Conservation (phyloP, 306 rosid genomes). For the Fragaria iinumae region DNA sequence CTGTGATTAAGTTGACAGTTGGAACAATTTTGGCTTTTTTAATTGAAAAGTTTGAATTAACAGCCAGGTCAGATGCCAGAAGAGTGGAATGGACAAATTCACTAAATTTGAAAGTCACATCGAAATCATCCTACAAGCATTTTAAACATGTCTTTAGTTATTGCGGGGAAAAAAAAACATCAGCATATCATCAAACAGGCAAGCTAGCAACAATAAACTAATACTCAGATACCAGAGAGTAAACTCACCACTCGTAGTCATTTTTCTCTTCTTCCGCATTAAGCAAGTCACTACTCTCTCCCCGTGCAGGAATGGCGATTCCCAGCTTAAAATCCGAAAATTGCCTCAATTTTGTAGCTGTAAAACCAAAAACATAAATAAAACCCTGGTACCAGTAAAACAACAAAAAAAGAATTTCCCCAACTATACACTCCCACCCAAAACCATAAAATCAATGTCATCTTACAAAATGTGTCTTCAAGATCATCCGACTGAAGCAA, state of each 20-base stretch:
- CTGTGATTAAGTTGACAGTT: background rate
- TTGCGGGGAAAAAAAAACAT: background rate
- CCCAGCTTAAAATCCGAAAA: conserved; percentile 67
- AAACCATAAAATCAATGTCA: conserved; percentile 19
- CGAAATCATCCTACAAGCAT: background rate
- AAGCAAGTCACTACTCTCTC: conserved; percentile 70
- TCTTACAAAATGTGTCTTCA: conserved; percentile 68
- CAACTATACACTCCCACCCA: conserved; percentile 6
- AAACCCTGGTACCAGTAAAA: conserved; percentile 18
- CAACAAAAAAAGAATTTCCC: background rate
- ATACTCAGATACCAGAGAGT: conserved; percentile 16
- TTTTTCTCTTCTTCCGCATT: conserved; percentile 67
- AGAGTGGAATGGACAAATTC: background rate
- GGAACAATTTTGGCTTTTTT: background rate
- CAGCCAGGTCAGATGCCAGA: conserved; percentile 1
- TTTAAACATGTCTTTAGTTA: background rate
- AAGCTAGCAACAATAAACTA: background rate
- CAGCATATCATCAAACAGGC: background rate
- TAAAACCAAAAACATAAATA: conserved; percentile 26
- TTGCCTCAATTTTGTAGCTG: conserved; percentile 68
- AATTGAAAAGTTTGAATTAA: background rate
- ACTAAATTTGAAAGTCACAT: background rate
- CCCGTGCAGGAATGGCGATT: conserved; percentile 59
- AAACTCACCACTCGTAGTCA: conserved; percentile 77
- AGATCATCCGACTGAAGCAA: conserved; percentile 78